Percentiles rank a stretch among this genome's conserved stretches.
These are phyloP conservation scores for carrot (Daucus carota) DNA, from an alignment of 129 eudicot genomes.

Conservation along the genomic window DNA sequence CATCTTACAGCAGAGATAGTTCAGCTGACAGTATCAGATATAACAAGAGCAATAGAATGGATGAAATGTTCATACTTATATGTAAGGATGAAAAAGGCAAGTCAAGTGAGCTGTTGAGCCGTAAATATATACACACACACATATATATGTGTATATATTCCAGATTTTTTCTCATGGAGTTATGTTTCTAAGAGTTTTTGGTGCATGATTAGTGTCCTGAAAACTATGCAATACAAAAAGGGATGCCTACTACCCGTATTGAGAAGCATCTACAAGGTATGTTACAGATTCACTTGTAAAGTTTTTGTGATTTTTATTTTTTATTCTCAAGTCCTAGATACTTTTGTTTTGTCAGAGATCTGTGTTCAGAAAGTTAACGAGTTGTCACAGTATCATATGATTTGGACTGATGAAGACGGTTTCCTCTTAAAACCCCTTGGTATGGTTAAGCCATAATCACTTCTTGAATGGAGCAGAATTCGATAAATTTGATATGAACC, in stretches of 20 bases:
- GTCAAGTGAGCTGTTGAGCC: slow-evolving; percentile 11
- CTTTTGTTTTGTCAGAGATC: slow-evolving; percentile 45
- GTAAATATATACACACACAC: slow-evolving; percentile 7
- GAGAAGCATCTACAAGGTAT: slow-evolving; percentile 88
- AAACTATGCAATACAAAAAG: slow-evolving; percentile 63
- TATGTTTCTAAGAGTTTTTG: slow-evolving; percentile 30
- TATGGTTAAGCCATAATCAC: slow-evolving; percentile 21
- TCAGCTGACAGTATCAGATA: slow-evolving; percentile 81
- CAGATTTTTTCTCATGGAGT: background rate
- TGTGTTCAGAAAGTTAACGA: slow-evolving; percentile 91
- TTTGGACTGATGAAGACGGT: slow-evolving; percentile 97
- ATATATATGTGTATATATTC: no score
- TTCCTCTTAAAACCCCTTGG: slow-evolving; percentile 94
- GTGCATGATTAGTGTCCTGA: slow-evolving; percentile 65
- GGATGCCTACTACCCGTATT: slow-evolving; percentile 40
- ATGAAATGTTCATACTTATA: slow-evolving; percentile 90
- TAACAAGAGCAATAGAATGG: slow-evolving; percentile 95
- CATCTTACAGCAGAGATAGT: slow-evolving; percentile 99
- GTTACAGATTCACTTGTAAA: slow-evolving; percentile 1
- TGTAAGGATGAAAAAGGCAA: slow-evolving; percentile 91
- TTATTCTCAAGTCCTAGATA: slow-evolving; percentile 16
- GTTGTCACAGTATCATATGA: slow-evolving; percentile 75
- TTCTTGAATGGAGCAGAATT: background rate
- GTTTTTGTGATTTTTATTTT: background rate
- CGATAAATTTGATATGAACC: background rate